Evolutionary conservation across 2,329 filamentous ascomycete species (phyloP).

Genomic region (Colletotrichum salicis): DNA sequence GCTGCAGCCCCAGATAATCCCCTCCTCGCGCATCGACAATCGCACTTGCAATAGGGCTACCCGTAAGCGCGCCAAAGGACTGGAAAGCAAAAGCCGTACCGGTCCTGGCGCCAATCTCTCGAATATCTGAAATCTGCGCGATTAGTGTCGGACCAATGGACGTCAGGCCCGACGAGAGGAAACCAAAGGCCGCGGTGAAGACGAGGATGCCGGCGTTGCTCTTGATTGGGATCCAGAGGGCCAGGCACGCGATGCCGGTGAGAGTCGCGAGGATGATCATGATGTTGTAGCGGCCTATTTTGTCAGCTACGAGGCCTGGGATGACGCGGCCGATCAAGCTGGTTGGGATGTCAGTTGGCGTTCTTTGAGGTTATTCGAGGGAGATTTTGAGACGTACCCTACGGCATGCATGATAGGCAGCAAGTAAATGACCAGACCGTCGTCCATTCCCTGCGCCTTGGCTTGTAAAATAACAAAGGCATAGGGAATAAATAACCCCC

Average conservation of each 20-base stretch:
- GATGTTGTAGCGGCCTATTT: slow-evolving; percentile 56
- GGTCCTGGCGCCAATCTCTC: slow-evolving; percentile 74
- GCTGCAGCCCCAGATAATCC: slow-evolving; percentile 67
- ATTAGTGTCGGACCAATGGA: slow-evolving; percentile 71
- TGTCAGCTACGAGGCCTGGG: slow-evolving; percentile 59
- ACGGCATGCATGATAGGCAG: slow-evolving; percentile 67
- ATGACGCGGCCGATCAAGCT: slow-evolving; percentile 63
- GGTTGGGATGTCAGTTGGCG: background rate
- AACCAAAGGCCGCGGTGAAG: slow-evolving; percentile 75
- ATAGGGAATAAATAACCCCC: slow-evolving; percentile 64
- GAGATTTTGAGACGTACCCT: slow-evolving; percentile 46
- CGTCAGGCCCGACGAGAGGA: slow-evolving; percentile 73
- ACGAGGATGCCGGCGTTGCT: slow-evolving; percentile 68
- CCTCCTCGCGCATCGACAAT: slow-evolving; percentile 64
- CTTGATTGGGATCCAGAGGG: slow-evolving; percentile 60
- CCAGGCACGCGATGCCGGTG: slow-evolving; percentile 56
- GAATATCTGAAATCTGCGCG: slow-evolving; percentile 76
- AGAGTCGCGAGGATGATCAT: slow-evolving; percentile 63
- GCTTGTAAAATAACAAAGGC: slow-evolving; percentile 64
- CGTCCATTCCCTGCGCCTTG: slow-evolving; percentile 52
- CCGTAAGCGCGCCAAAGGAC: slow-evolving; percentile 72
- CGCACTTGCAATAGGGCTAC: slow-evolving; percentile 74
- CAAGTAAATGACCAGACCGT: slow-evolving; percentile 56
- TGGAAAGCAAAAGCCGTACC: slow-evolving; percentile 72
- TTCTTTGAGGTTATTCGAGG: background rate